Conservation (phyloP, 768 basidiomycete species). For the Phaeolepiota aurea region DNA sequence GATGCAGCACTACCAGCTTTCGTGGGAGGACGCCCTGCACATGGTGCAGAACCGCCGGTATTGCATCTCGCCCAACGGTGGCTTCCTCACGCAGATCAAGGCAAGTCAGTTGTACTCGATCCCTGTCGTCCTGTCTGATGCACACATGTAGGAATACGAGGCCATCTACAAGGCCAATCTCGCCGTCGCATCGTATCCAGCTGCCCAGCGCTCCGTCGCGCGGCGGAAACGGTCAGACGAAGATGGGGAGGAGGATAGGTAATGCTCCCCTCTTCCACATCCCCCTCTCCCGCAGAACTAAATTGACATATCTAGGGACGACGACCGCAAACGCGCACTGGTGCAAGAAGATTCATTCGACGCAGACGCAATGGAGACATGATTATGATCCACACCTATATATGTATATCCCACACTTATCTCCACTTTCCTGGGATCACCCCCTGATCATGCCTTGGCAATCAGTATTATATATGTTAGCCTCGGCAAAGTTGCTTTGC, state of each 20-base stretch:
- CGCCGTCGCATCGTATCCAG: constrained; percentile 56
- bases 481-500: too few relatives aligned
- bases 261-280: constrained; percentile 3
- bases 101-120: constrained; percentile 23
- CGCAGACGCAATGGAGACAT: constrained; percentile 44
- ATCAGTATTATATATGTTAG: too few relatives aligned
- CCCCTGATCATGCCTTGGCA: too few relatives aligned
- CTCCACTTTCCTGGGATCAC: too few relatives aligned
- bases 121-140: not conserved
- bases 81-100: constrained; percentile 90
- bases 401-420: too few relatives aligned
- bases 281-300: constrained; percentile 2
- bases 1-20: constrained; percentile 75
- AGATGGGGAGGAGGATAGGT: constrained; percentile 51
- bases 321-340: constrained; percentile 39
- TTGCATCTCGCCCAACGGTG: constrained; percentile 89
- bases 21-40: constrained; percentile 86
- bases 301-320: constrained; percentile 20
- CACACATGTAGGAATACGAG: constrained; percentile 68
- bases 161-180: constrained; percentile 80
- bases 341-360: constrained; percentile 28
- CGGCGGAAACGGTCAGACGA: constrained; percentile 71
- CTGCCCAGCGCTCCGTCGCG: constrained; percentile 32
- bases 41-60: constrained; percentile 87
- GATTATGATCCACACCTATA: too few relatives aligned